Base-by-base conservation (phyloP, 108 stramenopile species). In the Asterionellopsis glacialis region DNA sequence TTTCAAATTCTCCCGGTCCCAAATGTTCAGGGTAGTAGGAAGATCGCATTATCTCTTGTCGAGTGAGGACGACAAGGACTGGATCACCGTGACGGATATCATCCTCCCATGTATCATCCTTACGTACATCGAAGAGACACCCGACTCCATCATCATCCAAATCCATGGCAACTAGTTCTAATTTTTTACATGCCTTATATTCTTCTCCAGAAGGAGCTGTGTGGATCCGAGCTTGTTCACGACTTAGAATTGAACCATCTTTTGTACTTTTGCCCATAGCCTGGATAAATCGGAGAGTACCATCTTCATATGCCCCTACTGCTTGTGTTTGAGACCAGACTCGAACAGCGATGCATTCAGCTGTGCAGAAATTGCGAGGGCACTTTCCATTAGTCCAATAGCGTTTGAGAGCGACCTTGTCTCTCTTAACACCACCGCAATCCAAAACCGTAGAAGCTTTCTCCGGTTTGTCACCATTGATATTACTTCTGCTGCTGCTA, bases 221-320 rank as follows among this genome's bases (percentile, higher is more conserved):
- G 33, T 33, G 33, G 0, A 64, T 59, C 15, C 67, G 61, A n/a
- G 70, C 47, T 42, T 59, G 15, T 45, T 72, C 70, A 23, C 67
- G 67, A 14, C 48, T 1, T 19, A 33, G 11, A 26, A 48, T 16
- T 16, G 19, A 19, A 21, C 21, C 21, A 5, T 16, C 16, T 7
- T 41, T 42, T 27, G 33, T 4, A 41, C 18, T 38, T 38, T 57
- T 57, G n/a, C 25, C 56, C 14, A 56, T 40, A 2, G 65, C 38
- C 57, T 83, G 64, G 55, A 76, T 76, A 1, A 83, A 59, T 26
- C 72, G 70, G 7, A 83, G 26, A 0, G 75, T 65, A 40, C 77
- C 76, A 45, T 79, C 77, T 19, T 43, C 21, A 54, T 76, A 70
- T 18, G 67, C 74, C 1, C 61, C 77, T 42, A 83, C 48, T 23